phyloP scores from a whole-genome alignment of 352 stramenopile genomes.

The Pythium phragmiticola region DNA sequence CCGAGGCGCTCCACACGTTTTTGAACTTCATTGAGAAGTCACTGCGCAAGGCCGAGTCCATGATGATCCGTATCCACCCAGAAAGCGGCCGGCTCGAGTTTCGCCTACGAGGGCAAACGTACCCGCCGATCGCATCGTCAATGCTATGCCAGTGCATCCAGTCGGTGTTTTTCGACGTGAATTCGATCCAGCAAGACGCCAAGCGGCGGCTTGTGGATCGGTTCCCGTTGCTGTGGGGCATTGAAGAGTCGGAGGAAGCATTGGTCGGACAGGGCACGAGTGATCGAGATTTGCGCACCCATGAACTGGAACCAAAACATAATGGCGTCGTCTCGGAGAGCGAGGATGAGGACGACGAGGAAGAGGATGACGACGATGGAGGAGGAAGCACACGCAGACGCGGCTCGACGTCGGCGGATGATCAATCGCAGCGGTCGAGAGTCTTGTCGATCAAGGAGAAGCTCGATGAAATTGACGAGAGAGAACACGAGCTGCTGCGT shows the following conservation, averaged over 20 bases:
- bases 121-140: constrained; percentile 68
- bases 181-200: constrained; percentile 78
- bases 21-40: constrained; percentile 81
- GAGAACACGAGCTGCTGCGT: constrained; percentile 61
- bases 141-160: constrained; percentile 69
- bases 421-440: not conserved
- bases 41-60: constrained; percentile 77
- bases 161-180: constrained; percentile 76
- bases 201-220: constrained; percentile 74
- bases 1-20: constrained; percentile 55
- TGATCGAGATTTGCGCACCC: constrained; percentile 7
- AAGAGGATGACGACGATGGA: constrained; percentile 40
- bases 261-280: constrained; percentile 36
- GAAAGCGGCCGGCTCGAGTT: constrained; percentile 65
- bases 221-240: constrained; percentile 70
- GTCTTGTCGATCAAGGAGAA: constrained; percentile 49
- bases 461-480: constrained; percentile 62
- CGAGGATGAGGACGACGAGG: constrained; percentile 39
- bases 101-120: constrained; percentile 59
- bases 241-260: constrained; percentile 60
- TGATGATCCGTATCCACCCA: constrained; percentile 68
- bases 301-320: constrained; percentile 12
- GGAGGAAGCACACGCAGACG: constrained; percentile 22
- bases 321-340: constrained; percentile 15
- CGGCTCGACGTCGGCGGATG: constrained; percentile 32